Conservation (phyloP, 139 green algal genomes). For the Marvania coccoides region DNA sequence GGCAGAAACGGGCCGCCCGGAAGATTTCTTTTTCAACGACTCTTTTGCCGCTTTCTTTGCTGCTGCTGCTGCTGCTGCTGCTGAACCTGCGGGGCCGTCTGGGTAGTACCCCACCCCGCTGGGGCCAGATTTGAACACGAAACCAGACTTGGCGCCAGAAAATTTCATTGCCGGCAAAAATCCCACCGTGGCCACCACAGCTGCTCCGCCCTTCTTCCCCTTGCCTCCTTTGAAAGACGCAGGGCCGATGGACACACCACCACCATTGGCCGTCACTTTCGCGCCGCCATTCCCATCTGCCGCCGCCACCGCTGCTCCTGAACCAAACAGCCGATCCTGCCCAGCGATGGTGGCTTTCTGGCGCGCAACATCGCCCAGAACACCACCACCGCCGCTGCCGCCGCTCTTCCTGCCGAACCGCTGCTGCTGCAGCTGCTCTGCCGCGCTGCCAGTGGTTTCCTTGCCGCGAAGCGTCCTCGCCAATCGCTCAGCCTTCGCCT, state of each 20-base stretch:
- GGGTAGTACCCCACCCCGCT: slow-evolving; percentile 66
- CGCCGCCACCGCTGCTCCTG: neutral
- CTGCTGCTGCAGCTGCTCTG: neutral
- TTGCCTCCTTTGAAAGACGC: neutral
- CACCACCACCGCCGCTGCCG: neutral
- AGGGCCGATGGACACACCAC: neutral
- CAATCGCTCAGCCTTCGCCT: slow-evolving; percentile 54
- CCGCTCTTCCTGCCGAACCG: neutral
- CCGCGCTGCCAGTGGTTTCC: neutral
- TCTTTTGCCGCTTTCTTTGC: neutral
- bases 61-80: slow-evolving; percentile 10
- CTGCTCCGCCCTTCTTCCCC: neutral
- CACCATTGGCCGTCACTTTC: neutral
- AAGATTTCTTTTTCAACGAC: neutral
- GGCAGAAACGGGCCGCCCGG: neutral
- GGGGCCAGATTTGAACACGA: slow-evolving; percentile 49
- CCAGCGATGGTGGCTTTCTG: neutral
- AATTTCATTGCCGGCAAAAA: slow-evolving; percentile 40
- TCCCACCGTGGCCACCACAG: neutral
- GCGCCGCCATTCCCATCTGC: neutral
- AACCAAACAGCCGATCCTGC: neutral
- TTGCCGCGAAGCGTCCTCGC: neutral
- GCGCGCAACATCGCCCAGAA: neutral
- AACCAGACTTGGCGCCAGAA: slow-evolving; percentile 35
- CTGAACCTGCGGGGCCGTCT: slow-evolving; percentile 4